Evolutionary conservation across 1,139 yeast genomes (phyloP).

Genomic region (Scheffersomyces cryptocercus): DNA sequence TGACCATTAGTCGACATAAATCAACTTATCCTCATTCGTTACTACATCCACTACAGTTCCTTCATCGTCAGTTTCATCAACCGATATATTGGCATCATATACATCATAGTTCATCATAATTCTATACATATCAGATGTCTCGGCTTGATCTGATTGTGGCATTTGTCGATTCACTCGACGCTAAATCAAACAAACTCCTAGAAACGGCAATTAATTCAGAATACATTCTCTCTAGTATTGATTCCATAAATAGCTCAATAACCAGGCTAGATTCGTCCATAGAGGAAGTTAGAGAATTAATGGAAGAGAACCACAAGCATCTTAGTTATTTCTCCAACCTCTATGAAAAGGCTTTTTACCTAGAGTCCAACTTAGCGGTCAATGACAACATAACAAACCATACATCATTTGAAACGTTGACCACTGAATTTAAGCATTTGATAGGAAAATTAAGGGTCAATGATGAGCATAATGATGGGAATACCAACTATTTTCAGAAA

Average conservation of each 20-base stretch:
- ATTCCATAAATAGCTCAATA: constrained; percentile 21
- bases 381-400: constrained; percentile 42
- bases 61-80: background rate
- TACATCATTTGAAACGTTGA: constrained; percentile 51
- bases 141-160: constrained; percentile 32
- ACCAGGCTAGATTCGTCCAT: constrained; percentile 31
- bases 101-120: background rate
- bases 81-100: background rate
- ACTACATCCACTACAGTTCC: too few species aligned
- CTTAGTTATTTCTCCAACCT: constrained; percentile 31
- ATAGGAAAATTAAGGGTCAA: constrained; percentile 13
- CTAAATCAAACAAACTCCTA: constrained; percentile 25
- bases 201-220: constrained; percentile 24
- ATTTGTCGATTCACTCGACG: constrained; percentile 32
- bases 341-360: constrained; percentile 31
- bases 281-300: constrained; percentile 27
- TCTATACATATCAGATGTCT: constrained; percentile 11
- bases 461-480: constrained; percentile 1
- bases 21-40: too few species aligned
- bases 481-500: background rate
- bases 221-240: constrained; percentile 21
- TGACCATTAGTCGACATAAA: too few species aligned
- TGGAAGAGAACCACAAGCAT: constrained; percentile 23
- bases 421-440: constrained; percentile 38
- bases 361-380: constrained; percentile 34